Conservation (phyloP, 2,329 filamentous ascomycete genomes). For the Cadophora luteo-olivacea region DNA sequence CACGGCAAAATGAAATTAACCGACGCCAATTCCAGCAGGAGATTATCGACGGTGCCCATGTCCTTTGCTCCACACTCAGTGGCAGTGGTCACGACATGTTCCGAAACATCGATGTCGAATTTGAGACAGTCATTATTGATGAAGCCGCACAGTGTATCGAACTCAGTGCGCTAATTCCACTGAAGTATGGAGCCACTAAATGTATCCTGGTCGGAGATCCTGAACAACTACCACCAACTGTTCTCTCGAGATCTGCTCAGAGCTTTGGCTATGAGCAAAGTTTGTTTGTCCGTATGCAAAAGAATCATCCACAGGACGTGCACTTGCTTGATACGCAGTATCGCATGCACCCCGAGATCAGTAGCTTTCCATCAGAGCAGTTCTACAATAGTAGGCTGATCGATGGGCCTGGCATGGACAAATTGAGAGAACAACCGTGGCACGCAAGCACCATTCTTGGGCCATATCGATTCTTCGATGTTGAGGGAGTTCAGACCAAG, state of each 20-base stretch:
- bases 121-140: constrained; percentile 98
- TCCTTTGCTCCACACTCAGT: constrained; percentile 93
- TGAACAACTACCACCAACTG: constrained; percentile 94
- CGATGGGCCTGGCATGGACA: constrained; percentile 84
- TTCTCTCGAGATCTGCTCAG: constrained; percentile 91
- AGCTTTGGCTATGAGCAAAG: constrained; percentile 96
- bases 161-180: constrained; percentile 90
- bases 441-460: constrained; percentile 81
- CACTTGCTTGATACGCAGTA: constrained; percentile 98
- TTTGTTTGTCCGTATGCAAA: constrained; percentile 97
- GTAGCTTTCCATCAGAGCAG: constrained; percentile 83
- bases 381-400: constrained; percentile 91
- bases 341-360: constrained; percentile 98
- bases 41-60: constrained; percentile 87
- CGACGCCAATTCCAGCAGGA: constrained; percentile 87
- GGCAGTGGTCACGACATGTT: constrained; percentile 98
- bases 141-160: constrained; percentile 99
- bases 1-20: constrained; percentile 85
- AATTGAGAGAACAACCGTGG: constrained; percentile 81
- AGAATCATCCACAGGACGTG: constrained; percentile 84
- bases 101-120: constrained; percentile 90
- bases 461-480: constrained; percentile 97
- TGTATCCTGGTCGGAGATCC: constrained; percentile 98
- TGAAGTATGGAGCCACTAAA: constrained; percentile 97
- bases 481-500: constrained; percentile 83